Base-by-base conservation (phyloP, 2,329 filamentous ascomycete genomes). In the Xylaria polymorpha region DNA sequence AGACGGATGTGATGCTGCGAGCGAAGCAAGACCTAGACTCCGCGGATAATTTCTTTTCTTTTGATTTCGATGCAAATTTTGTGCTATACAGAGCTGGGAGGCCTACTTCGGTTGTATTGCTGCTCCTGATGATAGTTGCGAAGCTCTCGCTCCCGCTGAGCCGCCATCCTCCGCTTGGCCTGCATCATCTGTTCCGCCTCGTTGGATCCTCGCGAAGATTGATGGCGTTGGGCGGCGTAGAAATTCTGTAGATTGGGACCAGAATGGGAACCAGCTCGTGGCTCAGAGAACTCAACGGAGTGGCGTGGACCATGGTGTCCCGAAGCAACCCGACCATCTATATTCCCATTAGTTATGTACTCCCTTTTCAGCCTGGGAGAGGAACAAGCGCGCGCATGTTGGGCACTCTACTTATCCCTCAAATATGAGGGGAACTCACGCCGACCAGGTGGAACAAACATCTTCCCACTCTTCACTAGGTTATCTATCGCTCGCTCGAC, bases 101-200 rank as follows among this genome's bases (percentile, higher is more conserved):
- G 90, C 92, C 90, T 93, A 98, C 96, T 98, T 93, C 95, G 91
- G 87, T 98, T 97, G 85, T 97, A 98, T 90, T 99, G 96, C 89
- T 99, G 96, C 89, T 99, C 96, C 85, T 98, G 97, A 85, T 99
- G 96, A 85, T 98, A 97, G 85, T 98, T 99, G 84, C 96, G 94
- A 83, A 99, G 91, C 86, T 99, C 96, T 84, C 95, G 93, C 87
- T 99, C 96, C 84, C 96, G 93, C 85, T 98, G 96, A 82, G 96
- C 96, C 79, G 96, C 96, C 93, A 98, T 97, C 87, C 95, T 92
- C 86, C 96, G 94, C 89, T 98, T 98, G 78, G 94, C 94, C 90
- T 98, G 96, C 88, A 97, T 93, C 90, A 98, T 94, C 85, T 98
- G 94, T 85, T 98, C 96, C 82, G 94, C 93, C 85, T 98, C 96